Percentiles rank a stretch among this genome's conserved stretches.
Evolutionary conservation across 768 basidiomycete genomes (phyloP).

Genomic region (Psilocybe cyanescens): DNA sequence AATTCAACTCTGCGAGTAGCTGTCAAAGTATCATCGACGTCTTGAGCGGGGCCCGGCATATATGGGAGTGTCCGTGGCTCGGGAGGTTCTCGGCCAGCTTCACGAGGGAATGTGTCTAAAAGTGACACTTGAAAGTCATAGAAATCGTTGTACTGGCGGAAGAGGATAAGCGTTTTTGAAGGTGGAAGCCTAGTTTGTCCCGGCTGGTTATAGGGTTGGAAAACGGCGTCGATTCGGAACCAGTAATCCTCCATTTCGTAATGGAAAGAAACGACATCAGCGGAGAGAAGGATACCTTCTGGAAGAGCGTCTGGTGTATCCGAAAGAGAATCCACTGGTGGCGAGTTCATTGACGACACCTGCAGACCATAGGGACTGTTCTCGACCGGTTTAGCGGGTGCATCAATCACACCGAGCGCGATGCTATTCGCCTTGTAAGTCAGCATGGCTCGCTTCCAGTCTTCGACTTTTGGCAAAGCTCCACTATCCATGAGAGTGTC

Average conservation of each 20-base stretch:
- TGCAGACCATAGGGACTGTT: constrained; percentile 43
- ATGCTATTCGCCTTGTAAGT: constrained; percentile 97
- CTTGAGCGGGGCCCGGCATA: constrained; percentile 93
- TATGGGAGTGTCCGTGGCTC: constrained; percentile 84
- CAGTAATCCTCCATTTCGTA: constrained; percentile 95
- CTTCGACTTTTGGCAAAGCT: constrained; percentile 94
- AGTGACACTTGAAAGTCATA: constrained; percentile 95
- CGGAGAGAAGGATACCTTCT: constrained; percentile 83
- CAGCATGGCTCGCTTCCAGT: constrained; percentile 96
- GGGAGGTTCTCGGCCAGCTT: constrained; percentile 80
- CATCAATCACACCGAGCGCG: constrained; percentile 88
- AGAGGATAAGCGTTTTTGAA: constrained; percentile 83
- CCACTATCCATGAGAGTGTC: constrained; percentile 82
- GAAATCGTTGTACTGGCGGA: constrained; percentile 97
- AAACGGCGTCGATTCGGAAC: constrained; percentile 93
- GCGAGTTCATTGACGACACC: constrained; percentile 25
- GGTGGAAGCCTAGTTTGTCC: constrained; percentile 61
- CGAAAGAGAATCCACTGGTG: constrained; percentile 36
- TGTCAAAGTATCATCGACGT: constrained; percentile 85
- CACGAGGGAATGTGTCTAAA: constrained; percentile 84
- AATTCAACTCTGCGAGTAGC: constrained; percentile 81
- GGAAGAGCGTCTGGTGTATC: constrained; percentile 58
- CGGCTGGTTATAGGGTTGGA: constrained; percentile 76
- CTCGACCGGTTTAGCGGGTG: constrained; percentile 43
- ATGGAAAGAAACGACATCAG: constrained; percentile 96